A percentile compares a stretch with the other conserved stretches of the same genome.
These are phyloP conservation scores for Ustilaginoidea virens DNA, from an alignment of 2,329 filamentous ascomycete species.

Conservation along the genomic window DNA sequence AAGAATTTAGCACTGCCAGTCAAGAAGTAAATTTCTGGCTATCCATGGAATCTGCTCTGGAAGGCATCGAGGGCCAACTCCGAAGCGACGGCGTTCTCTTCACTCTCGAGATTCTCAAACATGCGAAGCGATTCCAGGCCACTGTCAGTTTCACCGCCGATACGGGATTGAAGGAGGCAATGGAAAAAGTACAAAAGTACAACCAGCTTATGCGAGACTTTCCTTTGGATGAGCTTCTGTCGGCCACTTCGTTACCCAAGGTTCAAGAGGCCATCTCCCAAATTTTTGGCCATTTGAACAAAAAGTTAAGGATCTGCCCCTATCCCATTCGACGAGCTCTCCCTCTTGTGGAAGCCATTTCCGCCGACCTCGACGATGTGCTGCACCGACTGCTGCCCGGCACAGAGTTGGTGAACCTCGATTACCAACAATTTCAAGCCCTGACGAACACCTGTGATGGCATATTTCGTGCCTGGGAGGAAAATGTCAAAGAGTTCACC, in stretches of 20 bases:
- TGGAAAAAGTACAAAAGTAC: conserved; percentile 94
- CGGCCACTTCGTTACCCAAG: conserved; percentile 77
- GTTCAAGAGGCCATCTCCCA: conserved; percentile 76
- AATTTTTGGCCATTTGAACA: conserved; percentile 92
- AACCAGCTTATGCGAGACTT: conserved; percentile 99
- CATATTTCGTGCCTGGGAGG: conserved; percentile 89
- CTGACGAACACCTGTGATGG: conserved; percentile 72
- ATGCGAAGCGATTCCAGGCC: conserved; percentile 95
- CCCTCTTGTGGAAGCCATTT: conserved; percentile 92
- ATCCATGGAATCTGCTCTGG: conserved; percentile 86
- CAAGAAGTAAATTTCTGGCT: conserved; percentile 99
- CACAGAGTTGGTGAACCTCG: conserved; percentile 76
- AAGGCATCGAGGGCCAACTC: conserved; percentile 81
- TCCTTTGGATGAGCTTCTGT: conserved; percentile 83
- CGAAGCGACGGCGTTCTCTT: conserved; percentile 76
- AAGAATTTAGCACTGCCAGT: conserved; percentile 54
- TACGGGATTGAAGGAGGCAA: conserved; percentile 88
- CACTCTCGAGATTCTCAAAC: conserved; percentile 87
- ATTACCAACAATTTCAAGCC: conserved; percentile 76
- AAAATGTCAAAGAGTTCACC: conserved; percentile 93
- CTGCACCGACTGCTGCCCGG: conserved; percentile 78
- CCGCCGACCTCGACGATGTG: conserved; percentile 74
- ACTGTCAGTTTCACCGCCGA: conserved; percentile 95
- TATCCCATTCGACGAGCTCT: conserved; percentile 88
- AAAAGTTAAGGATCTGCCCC: conserved; percentile 90